Base-by-base conservation (phyloP, 805 yeast species). In the Sporopachydermia quercuum region DNA sequence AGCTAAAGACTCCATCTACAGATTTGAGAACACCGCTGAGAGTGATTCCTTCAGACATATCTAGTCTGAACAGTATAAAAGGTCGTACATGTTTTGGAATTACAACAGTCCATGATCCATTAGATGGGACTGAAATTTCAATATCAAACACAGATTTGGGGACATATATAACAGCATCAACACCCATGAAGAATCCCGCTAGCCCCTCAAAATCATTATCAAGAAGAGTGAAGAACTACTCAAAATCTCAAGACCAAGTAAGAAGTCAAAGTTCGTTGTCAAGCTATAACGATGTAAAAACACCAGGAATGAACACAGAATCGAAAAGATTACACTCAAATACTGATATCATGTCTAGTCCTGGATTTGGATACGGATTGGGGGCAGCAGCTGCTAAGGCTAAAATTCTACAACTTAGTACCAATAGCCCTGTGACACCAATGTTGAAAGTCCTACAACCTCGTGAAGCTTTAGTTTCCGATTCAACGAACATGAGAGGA, bases 321-420 rank as follows among this genome's bases (percentile, higher is more conserved):
- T 40, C 15, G 23, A 48, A 38, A 17, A 39, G 42, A 15, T 33
- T 15, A 39, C 16, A 27, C 27, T 44, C 39, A 34, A 34, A 37
- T 33, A 38, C 43, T 38, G 11, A 23, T 23, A 23, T 44, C 33
- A 35, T 38, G 5, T 35, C 40, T 15, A 17, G 33, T 11, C 30
- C 15, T 15, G 40, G 38, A 23, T 23, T 23, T 17, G 52, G 52
- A 4, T 13, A 35, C 6, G 54, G 55, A 2, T 40, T 53, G 3
- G 56, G 56, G 4, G 57, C 54, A 3, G 54, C 56, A 3, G 54
- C 49, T 2, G 56, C 52, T 15, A 48, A 47, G 38, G 52, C 52
- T 2, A 47, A 49, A 37, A 40, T 53, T 19, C 35, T 49, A 23
- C 30, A 23, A 23, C 30, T 8, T 8, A n/a, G n/a, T n/a, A n/a